A percentile compares a stretch with the other conserved stretches of the same genome.
Conservation (phyloP, 345 rosid genomes). For the Moricandia moricandioides region DNA sequence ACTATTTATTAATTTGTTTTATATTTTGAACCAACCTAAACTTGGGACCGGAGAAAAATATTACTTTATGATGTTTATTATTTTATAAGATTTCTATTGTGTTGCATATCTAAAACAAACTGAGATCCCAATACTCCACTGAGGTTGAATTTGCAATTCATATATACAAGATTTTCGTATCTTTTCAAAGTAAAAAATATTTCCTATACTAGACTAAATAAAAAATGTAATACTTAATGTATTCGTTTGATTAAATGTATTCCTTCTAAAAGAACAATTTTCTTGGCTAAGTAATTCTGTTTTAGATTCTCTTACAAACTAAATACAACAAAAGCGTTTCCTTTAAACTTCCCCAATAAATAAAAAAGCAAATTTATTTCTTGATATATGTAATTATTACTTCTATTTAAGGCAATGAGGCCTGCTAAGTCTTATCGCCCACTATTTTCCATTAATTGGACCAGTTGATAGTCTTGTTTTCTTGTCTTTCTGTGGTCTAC, state of each 20-base stretch:
- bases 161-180: neutral
- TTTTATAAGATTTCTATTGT: too few relatives aligned
- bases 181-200: neutral
- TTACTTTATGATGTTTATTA: too few relatives aligned
- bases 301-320: conserved; percentile 35
- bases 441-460: conserved; percentile 14
- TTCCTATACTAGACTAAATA: neutral
- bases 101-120: neutral
- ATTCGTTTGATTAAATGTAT: conserved; percentile 4
- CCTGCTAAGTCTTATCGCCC: conserved; percentile 30
- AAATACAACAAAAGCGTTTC: conserved; percentile 12
- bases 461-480: conserved; percentile 25
- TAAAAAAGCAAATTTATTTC: neutral
- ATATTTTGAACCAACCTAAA: too few relatives aligned
- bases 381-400: conserved; percentile 19
- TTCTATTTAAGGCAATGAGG: conserved; percentile 31
- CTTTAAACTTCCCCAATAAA: neutral
- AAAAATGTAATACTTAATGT: neutral
- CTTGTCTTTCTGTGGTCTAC: conserved; percentile 29
- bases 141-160: neutral
- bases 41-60: too few relatives aligned
- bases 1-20: too few relatives aligned
- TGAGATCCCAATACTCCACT: neutral
- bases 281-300: conserved; percentile 23
- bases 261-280: neutral